These are phyloP conservation scores for Thielaviopsis ethacetica DNA, from an alignment of 2,329 filamentous ascomycete genomes.

Conservation along the genomic window DNA sequence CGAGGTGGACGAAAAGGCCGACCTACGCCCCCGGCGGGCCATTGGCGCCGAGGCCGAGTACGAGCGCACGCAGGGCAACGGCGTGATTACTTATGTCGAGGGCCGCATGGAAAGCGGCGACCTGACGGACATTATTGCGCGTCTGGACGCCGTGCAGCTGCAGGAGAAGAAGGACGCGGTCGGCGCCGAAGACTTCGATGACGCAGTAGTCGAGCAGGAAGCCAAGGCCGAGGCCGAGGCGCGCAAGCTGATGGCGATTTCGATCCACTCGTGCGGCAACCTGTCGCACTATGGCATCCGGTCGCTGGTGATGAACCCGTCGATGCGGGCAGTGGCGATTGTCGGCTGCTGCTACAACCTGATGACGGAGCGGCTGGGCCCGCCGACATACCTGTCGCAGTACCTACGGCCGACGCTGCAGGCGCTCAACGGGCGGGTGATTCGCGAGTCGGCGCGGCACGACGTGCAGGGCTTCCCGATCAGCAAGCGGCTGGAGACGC, in stretches of 20 bases:
- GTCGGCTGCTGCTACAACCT: constrained; percentile 98
- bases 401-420: constrained; percentile 54
- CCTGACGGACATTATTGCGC: constrained; percentile 47
- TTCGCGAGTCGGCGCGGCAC: constrained; percentile 50
- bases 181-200: constrained; percentile 15
- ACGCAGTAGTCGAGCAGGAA: constrained; percentile 9
- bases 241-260: constrained; percentile 60
- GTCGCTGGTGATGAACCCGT: constrained; percentile 68
- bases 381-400: constrained; percentile 72
- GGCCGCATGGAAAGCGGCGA: constrained; percentile 60
- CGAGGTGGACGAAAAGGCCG: constrained; percentile 19
- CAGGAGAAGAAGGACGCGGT: constrained; percentile 5
- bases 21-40: constrained; percentile 31
- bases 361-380: constrained; percentile 74
- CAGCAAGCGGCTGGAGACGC: constrained; percentile 51
- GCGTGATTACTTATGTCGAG: constrained; percentile 62
- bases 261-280: constrained; percentile 93
- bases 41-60: constrained; percentile 31
- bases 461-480: constrained; percentile 92
- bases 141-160: constrained; percentile 28
- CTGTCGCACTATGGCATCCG: constrained; percentile 89
- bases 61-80: constrained; percentile 42
- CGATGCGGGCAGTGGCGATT: constrained; percentile 79
- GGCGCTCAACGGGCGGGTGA: constrained; percentile 50
- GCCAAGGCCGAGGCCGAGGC: constrained; percentile 14